Percentiles rank a stretch among this genome's conserved stretches.
phyloP scores from a whole-genome alignment of 2,329 filamentous ascomycete species.

The Neophaeococcomyces mojaviensis region DNA sequence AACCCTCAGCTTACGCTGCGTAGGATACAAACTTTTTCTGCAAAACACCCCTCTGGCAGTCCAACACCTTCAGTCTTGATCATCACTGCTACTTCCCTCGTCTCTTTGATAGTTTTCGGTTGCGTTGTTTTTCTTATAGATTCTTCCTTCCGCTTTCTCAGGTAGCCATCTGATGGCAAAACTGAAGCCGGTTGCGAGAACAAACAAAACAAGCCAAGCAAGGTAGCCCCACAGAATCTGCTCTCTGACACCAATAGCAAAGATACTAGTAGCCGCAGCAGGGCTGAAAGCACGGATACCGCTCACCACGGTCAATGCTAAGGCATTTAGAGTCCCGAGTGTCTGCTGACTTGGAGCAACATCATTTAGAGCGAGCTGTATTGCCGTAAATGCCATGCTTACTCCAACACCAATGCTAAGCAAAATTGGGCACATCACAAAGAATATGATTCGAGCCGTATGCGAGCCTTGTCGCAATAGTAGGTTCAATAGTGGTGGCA shows the following conservation, averaged over 20 bases:
- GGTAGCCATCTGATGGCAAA: constrained; percentile 30
- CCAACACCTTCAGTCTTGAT: too few species aligned
- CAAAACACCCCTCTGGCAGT: too few species aligned
- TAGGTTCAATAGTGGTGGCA: constrained; percentile 48
- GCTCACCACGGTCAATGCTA: constrained; percentile 56
- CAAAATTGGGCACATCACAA: constrained; percentile 41
- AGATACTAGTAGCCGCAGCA: constrained; percentile 59
- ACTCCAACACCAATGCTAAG: constrained; percentile 55
- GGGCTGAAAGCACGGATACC: constrained; percentile 60
- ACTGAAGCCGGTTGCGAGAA: constrained; percentile 30
- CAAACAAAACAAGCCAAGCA: constrained; percentile 53
- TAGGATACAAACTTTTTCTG: too few species aligned
- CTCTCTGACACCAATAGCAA: constrained; percentile 56
- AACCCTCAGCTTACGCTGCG: too few species aligned
- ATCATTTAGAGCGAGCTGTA: constrained; percentile 69
- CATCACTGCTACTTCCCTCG: too few species aligned
- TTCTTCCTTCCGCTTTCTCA: constrained; percentile 18
- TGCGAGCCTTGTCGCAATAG: constrained; percentile 40
- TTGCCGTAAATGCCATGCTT: constrained; percentile 59
- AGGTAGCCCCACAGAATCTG: constrained; percentile 58
- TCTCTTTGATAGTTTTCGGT: too few species aligned
- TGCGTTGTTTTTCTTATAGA: background rate
- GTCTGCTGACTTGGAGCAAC: constrained; percentile 57
- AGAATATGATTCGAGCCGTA: constrained; percentile 43
- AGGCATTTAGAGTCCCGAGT: constrained; percentile 64